These are phyloP conservation scores for Ormosia emarginata DNA, from an alignment of 306 rosid species.

Conservation along the genomic window DNA sequence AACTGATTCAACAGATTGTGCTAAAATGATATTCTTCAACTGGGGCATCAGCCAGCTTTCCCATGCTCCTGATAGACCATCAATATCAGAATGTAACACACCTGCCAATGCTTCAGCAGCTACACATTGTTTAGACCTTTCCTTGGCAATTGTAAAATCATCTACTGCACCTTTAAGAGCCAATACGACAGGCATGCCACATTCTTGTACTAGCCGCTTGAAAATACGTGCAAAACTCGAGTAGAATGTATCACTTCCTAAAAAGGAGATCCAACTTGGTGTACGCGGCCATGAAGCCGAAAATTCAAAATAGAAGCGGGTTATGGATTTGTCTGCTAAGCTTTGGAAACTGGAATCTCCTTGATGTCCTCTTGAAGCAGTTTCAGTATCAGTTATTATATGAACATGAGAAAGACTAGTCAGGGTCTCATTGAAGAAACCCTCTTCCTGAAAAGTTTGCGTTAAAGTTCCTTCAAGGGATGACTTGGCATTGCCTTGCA, in stretches of 20 bases:
- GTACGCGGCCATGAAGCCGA: constrained; percentile 99
- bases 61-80: constrained; percentile 82
- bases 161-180: constrained; percentile 75
- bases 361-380: constrained; percentile 70
- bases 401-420: constrained; percentile 97
- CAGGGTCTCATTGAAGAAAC: constrained; percentile 83
- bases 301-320: constrained; percentile 92
- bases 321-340: constrained; percentile 93
- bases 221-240: constrained; percentile 92
- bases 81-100: constrained; percentile 85
- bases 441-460: constrained; percentile 87
- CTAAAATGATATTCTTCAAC: constrained; percentile 73
- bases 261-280: constrained; percentile 87
- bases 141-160: constrained; percentile 85
- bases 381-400: constrained; percentile 72
- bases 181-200: constrained; percentile 78
- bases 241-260: constrained; percentile 85
- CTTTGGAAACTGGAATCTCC: constrained; percentile 90
- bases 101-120: constrained; percentile 99
- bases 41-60: constrained; percentile 84
- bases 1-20: constrained; percentile 91
- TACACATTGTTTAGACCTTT: constrained; percentile 97
- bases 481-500: constrained; percentile 58
- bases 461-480: constrained; percentile 87
- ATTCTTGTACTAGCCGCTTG: constrained; percentile 91